Percentiles rank a stretch among this genome's conserved stretches.
phyloP scores from a whole-genome alignment of 1,139 yeast genomes.

The Meyerozyma smithsonii region DNA sequence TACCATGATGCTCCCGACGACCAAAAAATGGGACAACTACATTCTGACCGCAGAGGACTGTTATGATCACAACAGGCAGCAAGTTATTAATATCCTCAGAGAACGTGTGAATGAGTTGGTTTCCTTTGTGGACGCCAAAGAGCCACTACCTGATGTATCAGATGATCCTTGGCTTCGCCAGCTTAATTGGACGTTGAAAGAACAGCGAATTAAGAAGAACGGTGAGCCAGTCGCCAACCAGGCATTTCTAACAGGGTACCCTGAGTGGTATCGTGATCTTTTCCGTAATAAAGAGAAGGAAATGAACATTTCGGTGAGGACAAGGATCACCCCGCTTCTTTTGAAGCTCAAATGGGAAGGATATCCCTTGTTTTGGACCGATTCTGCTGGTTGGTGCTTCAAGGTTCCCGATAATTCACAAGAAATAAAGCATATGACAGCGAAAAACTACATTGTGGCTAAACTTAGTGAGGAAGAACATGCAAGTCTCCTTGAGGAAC shows the following conservation, averaged over 20 bases:
- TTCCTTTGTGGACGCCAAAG: conserved; percentile 21
- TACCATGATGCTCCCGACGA: conserved; percentile 76
- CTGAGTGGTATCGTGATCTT: conserved; percentile 87
- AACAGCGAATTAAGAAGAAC: conserved; percentile 58
- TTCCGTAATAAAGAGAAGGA: conserved; percentile 36
- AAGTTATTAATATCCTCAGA: conserved; percentile 56
- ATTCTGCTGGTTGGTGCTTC: conserved; percentile 85
- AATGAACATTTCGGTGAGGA: conserved; percentile 62
- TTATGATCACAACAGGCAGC: conserved; percentile 54
- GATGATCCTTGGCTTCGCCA: conserved; percentile 88
- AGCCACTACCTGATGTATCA: conserved; percentile 23
- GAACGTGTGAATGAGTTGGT: conserved; percentile 61
- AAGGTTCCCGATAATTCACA: conserved; percentile 43
- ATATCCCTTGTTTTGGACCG: conserved; percentile 76
- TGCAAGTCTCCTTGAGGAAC: conserved; percentile 18
- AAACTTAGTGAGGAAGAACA: conserved; percentile 23
- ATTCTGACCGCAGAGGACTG: conserved; percentile 61
- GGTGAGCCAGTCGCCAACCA: conserved; percentile 78
- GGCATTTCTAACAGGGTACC: conserved; percentile 79
- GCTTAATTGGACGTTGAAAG: conserved; percentile 76
- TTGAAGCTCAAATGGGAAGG: conserved; percentile 84
- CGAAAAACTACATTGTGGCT: conserved; percentile 50
- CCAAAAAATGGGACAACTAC: conserved; percentile 68
- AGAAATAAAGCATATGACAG: conserved; percentile 34
- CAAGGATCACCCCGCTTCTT: conserved; percentile 73